Evolutionary conservation across 2,329 filamentous ascomycete species (phyloP).

Genomic region (Penicillium digitatum): DNA sequence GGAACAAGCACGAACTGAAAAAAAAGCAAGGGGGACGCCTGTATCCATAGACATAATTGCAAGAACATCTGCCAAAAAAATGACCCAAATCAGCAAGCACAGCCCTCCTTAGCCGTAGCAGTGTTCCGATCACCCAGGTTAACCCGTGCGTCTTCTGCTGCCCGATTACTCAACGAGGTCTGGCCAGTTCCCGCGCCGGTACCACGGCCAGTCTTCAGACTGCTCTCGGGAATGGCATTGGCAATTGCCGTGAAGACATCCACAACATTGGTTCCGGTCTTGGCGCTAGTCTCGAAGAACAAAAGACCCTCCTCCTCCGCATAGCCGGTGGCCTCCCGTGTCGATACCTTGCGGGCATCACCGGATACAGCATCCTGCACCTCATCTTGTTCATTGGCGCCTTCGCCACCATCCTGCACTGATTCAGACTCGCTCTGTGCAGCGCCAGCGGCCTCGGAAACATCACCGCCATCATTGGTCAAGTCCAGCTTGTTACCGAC

Average conservation of each 20-base stretch:
- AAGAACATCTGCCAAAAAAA: slow-evolving; percentile 8
- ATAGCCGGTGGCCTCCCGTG: slow-evolving; percentile 86
- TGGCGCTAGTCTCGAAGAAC: slow-evolving; percentile 98
- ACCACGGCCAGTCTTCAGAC: slow-evolving; percentile 82
- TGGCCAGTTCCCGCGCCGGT: slow-evolving; percentile 59
- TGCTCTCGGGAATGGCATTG: slow-evolving; percentile 95
- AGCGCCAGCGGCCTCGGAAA: slow-evolving; percentile 23
- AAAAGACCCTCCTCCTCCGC: slow-evolving; percentile 90
- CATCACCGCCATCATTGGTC: slow-evolving; percentile 57
- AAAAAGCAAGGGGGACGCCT: slow-evolving; percentile 16
- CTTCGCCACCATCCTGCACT: slow-evolving; percentile 36
- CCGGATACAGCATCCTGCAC: slow-evolving; percentile 60
- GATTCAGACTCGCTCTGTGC: slow-evolving; percentile 41
- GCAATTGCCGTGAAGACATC: slow-evolving; percentile 98
- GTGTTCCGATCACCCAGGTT: slow-evolving; percentile 73
- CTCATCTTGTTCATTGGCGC: slow-evolving; percentile 48
- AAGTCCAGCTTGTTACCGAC: slow-evolving; percentile 97
- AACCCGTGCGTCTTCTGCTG: slow-evolving; percentile 61
- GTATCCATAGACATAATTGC: slow-evolving; percentile 18
- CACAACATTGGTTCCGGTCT: slow-evolving; percentile 88
- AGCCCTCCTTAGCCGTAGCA: slow-evolving; percentile 79
- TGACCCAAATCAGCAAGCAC: slow-evolving; percentile 66
- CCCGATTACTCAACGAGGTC: slow-evolving; percentile 51
- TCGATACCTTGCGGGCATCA: slow-evolving; percentile 81
- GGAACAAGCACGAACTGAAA: slow-evolving; percentile 2